Base-by-base conservation (phyloP, 2,329 filamentous ascomycete species). In the Macrophomina pseudophaseolina region DNA sequence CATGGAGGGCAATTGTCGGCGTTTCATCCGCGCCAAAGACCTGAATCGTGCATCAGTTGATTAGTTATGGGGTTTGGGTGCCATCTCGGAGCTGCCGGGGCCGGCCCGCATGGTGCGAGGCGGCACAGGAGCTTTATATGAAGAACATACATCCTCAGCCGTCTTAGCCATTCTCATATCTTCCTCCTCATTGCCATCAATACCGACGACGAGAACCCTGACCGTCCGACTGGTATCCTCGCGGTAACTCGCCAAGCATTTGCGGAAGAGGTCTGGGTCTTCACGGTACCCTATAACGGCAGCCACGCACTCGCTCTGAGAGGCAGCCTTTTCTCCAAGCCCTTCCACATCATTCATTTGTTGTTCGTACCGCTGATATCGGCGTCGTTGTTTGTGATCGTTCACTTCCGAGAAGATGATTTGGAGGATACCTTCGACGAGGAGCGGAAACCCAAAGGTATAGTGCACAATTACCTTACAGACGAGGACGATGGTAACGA, bases 271-370 rank as follows among this genome's bases (percentile, higher is more conserved):
- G 5, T 60, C 66, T 0, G 74, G 72, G 38, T 77, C 74, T 56
- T 77, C 75, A 32, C 75, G 72, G 66, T 75, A 77, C 33, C 75
- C 75, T 18, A 77, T 74, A 18, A 77, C 70, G 0, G 70, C 69
- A 8, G 70, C 74, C 67, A 76, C 72, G 23, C 74, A 74, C 32
- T 74, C 38, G 16, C 23, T 32, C 8, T 28, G 38, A 38, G 23
- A 9, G 11, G 9, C 8, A 1, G 38, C 23, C 28, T 59, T 46
- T 9, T 59, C 54, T n/a, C 54, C 54, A 3, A 46, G 40, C 40
- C 33, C 28, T 12, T 33, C 40, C 7, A 35, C 30, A 18, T 53
- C 51, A n/a, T 33, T 7, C 8, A 14, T 16, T 7, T 59, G 54
- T 7, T 46, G 12, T 11, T 59, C 16, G 9, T 32, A 30, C 1